Evolutionary conservation across 129 eudicot genomes (phyloP), one percentile per base, ranked within the genome.

Genomic region (Artemisia argyi): DNA sequence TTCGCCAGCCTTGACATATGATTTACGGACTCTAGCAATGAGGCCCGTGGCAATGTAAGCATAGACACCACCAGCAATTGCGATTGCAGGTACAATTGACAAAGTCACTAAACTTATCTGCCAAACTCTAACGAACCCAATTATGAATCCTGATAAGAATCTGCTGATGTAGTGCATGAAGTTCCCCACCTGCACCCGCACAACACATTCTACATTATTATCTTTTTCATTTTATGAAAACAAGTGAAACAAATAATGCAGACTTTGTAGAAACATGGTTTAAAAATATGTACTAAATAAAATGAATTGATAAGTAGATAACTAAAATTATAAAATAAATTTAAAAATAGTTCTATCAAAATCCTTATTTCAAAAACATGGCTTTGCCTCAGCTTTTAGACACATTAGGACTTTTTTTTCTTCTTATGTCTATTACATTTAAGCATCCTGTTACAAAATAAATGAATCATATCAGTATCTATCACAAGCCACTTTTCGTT

Each of bases 141-240:
- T 86, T 8, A 84, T 61, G 78, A 95, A 95, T 48, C 99, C 99
- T 20, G 85, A 82, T 65, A 95, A 13, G 46, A 95, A 95, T 55
- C 99, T 80, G 95, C 97, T 95, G 58, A 95, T 81, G 83, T 95
- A 95, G 68, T 95, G 99, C 96, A 95, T 61, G 61, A 95, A 86
- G 73, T 95, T 95, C 15, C 97, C 99, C 72, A 91, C 97, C 99
- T 95, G 94, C 86, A 77, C 22, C 74, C 71, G 68, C 12, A 7
- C 68, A 19, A 10, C 65, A 13, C 39, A 20, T 32, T 39, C n/a
- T 63, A 16, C 64, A 15, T 6, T 4, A 9, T 11, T 18, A 5
- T 18, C 50, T 63, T 66, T 73, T 35, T 59, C 15, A 11, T 72
- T 60, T 7, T 56, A 10, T 24, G 3, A 61, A 61, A 14, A 60